Evolutionary conservation across 805 yeast species (phyloP).

Genomic region (Myxozyma neglecta): DNA sequence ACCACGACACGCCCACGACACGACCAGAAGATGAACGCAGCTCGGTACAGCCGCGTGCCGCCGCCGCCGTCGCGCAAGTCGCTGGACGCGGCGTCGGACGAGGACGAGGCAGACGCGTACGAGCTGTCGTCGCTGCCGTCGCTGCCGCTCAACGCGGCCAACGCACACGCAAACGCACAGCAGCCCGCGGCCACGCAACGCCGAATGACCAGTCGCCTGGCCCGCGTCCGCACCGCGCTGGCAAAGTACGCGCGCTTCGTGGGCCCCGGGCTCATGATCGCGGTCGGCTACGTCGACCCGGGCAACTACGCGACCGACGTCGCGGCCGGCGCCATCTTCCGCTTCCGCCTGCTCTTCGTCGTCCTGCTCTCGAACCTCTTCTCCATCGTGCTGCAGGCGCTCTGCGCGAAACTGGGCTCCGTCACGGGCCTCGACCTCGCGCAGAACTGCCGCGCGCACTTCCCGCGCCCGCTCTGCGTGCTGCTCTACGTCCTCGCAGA

Average conservation of each 20-base stretch:
- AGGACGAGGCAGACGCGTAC: slow-evolving; percentile 7
- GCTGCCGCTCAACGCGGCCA: no score
- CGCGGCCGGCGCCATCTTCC: slow-evolving; percentile 86
- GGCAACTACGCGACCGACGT: slow-evolving; percentile 96
- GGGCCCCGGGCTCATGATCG: slow-evolving; percentile 96
- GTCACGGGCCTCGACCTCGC: slow-evolving; percentile 94
- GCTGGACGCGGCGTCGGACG: slow-evolving; percentile 4
- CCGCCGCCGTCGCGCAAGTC: neutral
- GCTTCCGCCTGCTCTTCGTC: slow-evolving; percentile 75
- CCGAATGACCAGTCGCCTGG: neutral
- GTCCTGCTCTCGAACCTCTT: slow-evolving; percentile 76
- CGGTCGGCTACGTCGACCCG: slow-evolving; percentile 96
- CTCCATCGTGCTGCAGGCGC: slow-evolving; percentile 81
- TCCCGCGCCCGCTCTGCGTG: slow-evolving; percentile 54
- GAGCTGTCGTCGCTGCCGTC: neutral
- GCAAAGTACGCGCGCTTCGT: slow-evolving; percentile 61
- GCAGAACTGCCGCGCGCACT: slow-evolving; percentile 74
- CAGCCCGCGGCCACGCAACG: no score
- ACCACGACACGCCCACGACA: no score
- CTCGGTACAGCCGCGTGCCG: neutral
- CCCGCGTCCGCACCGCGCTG: slow-evolving; percentile 21
- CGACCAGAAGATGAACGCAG: no score
- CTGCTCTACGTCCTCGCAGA: slow-evolving; percentile 77
- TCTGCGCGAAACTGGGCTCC: slow-evolving; percentile 86
- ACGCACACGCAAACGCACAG: no score